Evolutionary conservation across 176 grass and related monocot species (phyloP), one percentile per base, ranked within the genome.

Genomic region (Triticum dicoccoides): DNA sequence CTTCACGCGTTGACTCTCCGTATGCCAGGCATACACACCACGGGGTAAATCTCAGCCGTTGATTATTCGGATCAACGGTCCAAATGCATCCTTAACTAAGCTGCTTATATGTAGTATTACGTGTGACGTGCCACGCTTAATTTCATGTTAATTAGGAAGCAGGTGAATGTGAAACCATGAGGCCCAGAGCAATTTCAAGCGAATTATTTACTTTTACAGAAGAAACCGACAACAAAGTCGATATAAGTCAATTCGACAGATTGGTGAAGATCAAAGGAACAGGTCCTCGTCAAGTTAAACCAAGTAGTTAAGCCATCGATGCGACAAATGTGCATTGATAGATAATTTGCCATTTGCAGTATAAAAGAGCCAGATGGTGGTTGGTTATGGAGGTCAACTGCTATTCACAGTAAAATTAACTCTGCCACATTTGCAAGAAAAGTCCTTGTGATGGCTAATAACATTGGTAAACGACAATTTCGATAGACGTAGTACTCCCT

Each of bases 101-200:
- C 1, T 15, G 49, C 4, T 0, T 52, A 52, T 17, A 15, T 52
- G 14, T 62, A 24, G 5, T 62, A 24, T 23, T 10, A 64, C 8
- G 9, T 23, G 24, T 29, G 62, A 29, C 5, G 24, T 65, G 64
- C 5, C 0, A 66, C 12, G 2, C 64, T 32, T 15, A 66, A 15
- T 32, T 32, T 3, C 5, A 14, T 66, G 12, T 39, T 64, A 11
- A 5, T 39, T 80, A 37, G 34, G 37, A 34, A 33, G 76, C 29
- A 74, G 29, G 56, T 83, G 68, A 70, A 70, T 70, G 73, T 88
- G 86, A 88, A 83, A 83, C 73, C 86, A 88, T 20, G 80, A 78
- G 20, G 37, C 11, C 0, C 47, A n/a, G 10, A 24, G 18, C 32
- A 82, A 29, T 51, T 59, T 59, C 56, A 59, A 59, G 18, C 56